phyloP scores from a whole-genome alignment of 495 filamentous ascomycete genomes.

The Hyaloscypha bicolor region DNA sequence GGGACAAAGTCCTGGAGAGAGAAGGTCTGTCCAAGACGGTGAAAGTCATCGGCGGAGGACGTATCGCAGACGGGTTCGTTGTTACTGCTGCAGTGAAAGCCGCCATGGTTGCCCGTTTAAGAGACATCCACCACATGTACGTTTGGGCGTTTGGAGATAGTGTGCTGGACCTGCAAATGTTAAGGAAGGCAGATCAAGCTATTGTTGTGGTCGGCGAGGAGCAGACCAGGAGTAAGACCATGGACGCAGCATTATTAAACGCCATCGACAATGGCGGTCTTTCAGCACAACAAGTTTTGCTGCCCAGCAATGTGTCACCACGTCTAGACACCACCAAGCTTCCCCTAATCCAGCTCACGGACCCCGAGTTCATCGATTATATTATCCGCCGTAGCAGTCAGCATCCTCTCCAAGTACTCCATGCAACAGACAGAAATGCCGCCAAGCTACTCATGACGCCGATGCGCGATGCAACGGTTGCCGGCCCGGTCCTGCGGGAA shows the following conservation, averaged over 20 bases:
- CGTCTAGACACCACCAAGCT: conserved; percentile 50
- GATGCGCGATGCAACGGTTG: conserved; percentile 52
- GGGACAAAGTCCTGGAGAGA: conserved; percentile 56
- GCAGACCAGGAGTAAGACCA: conserved; percentile 52
- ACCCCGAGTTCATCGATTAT: conserved; percentile 40
- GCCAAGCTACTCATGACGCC: conserved; percentile 60
- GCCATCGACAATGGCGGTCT: conserved; percentile 49
- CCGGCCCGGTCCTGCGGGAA: conserved; percentile 51
- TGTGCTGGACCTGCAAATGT: conserved; percentile 61
- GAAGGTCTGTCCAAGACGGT: conserved; percentile 48
- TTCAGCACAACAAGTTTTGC: conserved; percentile 47
- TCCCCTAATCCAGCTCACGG: conserved; percentile 45
- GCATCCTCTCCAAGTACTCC: conserved; percentile 36
- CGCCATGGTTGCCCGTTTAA: conserved; percentile 47
- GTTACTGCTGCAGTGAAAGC: conserved; percentile 57
- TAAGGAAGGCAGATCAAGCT: conserved; percentile 54
- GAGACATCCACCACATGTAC: conserved; percentile 36
- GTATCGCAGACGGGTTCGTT: conserved; percentile 51
- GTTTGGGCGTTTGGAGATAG: conserved; percentile 69
- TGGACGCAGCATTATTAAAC: conserved; percentile 50
- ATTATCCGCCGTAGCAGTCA: conserved; percentile 33
- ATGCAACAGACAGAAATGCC: conserved; percentile 48
- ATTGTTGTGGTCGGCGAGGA: conserved; percentile 60
- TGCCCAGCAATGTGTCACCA: conserved; percentile 43
- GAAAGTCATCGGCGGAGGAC: conserved; percentile 58